These are phyloP conservation scores for Penicillium nucicola DNA, from an alignment of 495 filamentous ascomycete genomes.

Conservation along the genomic window DNA sequence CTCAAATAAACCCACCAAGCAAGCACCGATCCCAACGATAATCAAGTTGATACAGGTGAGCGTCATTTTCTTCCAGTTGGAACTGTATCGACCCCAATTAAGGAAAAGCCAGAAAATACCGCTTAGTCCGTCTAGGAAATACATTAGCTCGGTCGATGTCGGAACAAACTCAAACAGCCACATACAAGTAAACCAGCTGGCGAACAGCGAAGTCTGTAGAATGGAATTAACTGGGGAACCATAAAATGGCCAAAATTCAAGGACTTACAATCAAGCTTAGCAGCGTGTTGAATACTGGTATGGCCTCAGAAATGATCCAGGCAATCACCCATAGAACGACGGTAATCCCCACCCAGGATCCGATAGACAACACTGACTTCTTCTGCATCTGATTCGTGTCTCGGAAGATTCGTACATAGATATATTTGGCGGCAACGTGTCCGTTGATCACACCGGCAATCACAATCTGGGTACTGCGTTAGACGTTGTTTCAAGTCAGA, in stretches of 20 bases:
- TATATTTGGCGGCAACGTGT: slow-evolving; percentile 58
- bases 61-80: slow-evolving; percentile 20
- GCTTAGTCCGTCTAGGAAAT: slow-evolving; percentile 23
- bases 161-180: slow-evolving; percentile 45
- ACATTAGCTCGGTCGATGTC: slow-evolving; percentile 5
- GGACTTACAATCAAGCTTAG: slow-evolving; percentile 48
- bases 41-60: slow-evolving; percentile 32
- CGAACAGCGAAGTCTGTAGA: slow-evolving; percentile 33
- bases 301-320: slow-evolving; percentile 69
- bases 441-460: slow-evolving; percentile 68
- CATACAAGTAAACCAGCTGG: slow-evolving; percentile 41
- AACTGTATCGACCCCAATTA: slow-evolving; percentile 28
- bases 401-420: slow-evolving; percentile 61
- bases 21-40: slow-evolving; percentile 25
- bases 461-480: slow-evolving; percentile 35
- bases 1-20: slow-evolving; percentile 17
- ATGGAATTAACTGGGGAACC: not conserved
- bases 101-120: slow-evolving; percentile 39
- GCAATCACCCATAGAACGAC: slow-evolving; percentile 58
- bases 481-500: slow-evolving; percentile 23
- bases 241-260: slow-evolving; percentile 30
- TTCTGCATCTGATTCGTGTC: slow-evolving; percentile 59
- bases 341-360: slow-evolving; percentile 58
- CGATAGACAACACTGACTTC: slow-evolving; percentile 44
- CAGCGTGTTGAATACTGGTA: slow-evolving; percentile 69